Conservation (phyloP, 805 yeast genomes). For the Scheffersomyces lignosus region DNA sequence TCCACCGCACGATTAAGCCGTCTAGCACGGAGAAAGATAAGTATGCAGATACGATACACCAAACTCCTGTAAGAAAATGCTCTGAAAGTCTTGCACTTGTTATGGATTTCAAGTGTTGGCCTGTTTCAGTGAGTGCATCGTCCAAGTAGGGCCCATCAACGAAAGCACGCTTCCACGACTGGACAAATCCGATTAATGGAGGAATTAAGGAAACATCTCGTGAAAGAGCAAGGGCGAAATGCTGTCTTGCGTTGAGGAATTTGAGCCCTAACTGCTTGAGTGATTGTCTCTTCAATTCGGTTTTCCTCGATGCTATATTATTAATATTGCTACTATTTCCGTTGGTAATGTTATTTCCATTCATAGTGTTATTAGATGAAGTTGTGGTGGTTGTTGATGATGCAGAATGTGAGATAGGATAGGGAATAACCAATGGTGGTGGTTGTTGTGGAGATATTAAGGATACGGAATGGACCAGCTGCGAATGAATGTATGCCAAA, state of each 20-base stretch:
- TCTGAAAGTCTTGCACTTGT: constrained; percentile 73
- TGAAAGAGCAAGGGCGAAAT: constrained; percentile 72
- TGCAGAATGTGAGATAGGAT: no score
- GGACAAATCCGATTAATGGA: constrained; percentile 54
- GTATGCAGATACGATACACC: constrained; percentile 90
- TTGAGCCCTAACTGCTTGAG: constrained; percentile 63
- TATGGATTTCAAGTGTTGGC: constrained; percentile 15
- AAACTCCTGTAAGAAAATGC: constrained; percentile 77
- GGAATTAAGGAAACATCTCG: constrained; percentile 76
- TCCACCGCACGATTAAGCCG: constrained; percentile 91
- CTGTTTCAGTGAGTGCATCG: constrained; percentile 1
- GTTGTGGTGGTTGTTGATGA: no score
- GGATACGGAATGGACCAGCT: not conserved
- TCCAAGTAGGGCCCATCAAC: constrained; percentile 7
- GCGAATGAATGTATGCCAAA: not conserved
- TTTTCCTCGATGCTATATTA: constrained; percentile 2
- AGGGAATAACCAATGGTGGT: no score
- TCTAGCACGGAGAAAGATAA: constrained; percentile 81
- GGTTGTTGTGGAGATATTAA: not conserved
- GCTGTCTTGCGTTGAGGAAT: constrained; percentile 73
- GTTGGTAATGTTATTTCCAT: not conserved
- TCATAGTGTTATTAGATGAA: not conserved
- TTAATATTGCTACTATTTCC: constrained; percentile 8
- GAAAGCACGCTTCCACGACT: constrained; percentile 42
- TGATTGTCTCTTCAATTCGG: constrained; percentile 19